Conservation (phyloP, 163 green algal species). For the Scenedesmus sp. region DNA sequence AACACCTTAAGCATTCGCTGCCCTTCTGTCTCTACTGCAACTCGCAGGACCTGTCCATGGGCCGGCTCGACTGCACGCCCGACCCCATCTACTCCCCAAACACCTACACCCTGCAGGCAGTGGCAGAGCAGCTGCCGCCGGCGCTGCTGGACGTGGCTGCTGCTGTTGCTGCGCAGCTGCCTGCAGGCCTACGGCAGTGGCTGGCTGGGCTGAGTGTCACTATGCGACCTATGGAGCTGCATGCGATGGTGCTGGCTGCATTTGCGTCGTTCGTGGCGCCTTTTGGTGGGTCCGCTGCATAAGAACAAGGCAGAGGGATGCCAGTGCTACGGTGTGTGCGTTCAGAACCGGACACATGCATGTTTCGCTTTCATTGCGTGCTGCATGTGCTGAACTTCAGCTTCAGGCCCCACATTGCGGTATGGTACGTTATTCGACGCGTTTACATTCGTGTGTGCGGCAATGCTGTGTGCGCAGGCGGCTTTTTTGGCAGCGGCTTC, state of each 20-base stretch:
- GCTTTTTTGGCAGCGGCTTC: conserved; percentile 98
- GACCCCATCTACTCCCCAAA: conserved; percentile 71
- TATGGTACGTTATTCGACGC: too few relatives aligned
- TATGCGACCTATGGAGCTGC: conserved; percentile 69
- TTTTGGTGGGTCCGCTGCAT: conserved; percentile 78
- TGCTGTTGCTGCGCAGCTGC: neutral
- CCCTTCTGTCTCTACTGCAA: neutral
- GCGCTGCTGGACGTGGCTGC: neutral
- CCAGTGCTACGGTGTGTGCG: neutral
- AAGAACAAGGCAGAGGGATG: too few relatives aligned
- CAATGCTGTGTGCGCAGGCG: too few relatives aligned
- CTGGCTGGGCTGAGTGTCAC: neutral
- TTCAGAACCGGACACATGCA: too few relatives aligned
- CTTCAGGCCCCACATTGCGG: too few relatives aligned
- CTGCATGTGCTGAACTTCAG: too few relatives aligned
- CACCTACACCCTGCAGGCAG: conserved; percentile 62
- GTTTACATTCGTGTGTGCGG: neutral
- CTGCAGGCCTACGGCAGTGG: neutral
- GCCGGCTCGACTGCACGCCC: conserved; percentile 78
- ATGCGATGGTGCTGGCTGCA: conserved; percentile 85
- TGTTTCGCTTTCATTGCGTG: too few relatives aligned
- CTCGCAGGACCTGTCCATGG: conserved; percentile 88
- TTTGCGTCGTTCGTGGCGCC: conserved; percentile 98
- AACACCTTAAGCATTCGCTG: too few relatives aligned
- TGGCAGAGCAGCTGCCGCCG: conserved; percentile 45